phyloP scores from a whole-genome alignment of 2,329 filamentous ascomycete species.

The Trichophyton schoenleinii region DNA sequence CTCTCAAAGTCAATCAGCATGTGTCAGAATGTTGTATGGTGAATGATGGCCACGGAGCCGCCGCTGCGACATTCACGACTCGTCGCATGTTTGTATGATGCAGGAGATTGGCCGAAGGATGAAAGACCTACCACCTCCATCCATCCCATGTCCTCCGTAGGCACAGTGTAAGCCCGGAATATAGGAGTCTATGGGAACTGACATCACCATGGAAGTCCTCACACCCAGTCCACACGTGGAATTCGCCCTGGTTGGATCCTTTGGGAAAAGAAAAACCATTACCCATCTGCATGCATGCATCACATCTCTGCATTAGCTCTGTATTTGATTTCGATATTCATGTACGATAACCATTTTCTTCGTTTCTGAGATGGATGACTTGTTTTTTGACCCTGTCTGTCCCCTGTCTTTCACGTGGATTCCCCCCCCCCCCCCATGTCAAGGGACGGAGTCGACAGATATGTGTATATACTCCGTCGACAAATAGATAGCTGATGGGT shows the following conservation, averaged over 20 bases:
- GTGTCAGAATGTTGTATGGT: not conserved
- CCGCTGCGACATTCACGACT: not conserved
- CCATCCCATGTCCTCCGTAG: not conserved
- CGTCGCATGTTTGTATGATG: not conserved
- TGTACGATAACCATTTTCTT: not conserved
- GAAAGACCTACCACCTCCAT: not conserved
- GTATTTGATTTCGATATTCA: not conserved
- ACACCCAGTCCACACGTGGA: not conserved
- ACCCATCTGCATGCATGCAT: not conserved
- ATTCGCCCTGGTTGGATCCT: not conserved
- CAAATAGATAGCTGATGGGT: no score
- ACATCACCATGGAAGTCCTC: not conserved
- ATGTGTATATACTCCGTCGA: not conserved
- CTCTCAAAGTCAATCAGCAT: no score
- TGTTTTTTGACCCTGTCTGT: not conserved
- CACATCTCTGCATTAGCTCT: conserved; percentile 1
- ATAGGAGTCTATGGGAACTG: no score
- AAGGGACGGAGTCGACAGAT: not conserved
- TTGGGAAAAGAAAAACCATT: not conserved
- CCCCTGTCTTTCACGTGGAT: conserved; percentile 2
- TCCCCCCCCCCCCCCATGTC: not conserved
- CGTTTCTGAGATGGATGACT: not conserved
- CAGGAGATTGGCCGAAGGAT: not conserved
- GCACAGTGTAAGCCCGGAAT: not conserved
- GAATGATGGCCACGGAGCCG: not conserved